Evolutionary conservation across 2,329 filamentous ascomycete genomes (phyloP).

Genomic region (Chrysosporium keratinophilum): DNA sequence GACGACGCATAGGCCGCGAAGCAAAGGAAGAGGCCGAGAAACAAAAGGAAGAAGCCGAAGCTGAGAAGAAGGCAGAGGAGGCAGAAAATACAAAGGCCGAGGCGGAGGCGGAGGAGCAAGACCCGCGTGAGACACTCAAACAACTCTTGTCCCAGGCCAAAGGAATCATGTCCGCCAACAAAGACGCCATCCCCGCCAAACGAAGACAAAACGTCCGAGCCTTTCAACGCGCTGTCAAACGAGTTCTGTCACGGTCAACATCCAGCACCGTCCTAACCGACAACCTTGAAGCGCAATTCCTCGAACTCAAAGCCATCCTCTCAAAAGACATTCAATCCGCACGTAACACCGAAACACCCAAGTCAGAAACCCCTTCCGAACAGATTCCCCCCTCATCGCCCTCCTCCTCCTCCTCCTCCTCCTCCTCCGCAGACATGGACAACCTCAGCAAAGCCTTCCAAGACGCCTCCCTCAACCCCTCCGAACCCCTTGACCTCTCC

Average conservation of each 20-base stretch:
- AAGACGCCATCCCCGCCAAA: conserved; percentile 50
- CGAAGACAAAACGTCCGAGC: conserved; percentile 65
- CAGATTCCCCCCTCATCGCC: no score
- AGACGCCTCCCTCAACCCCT: conserved; percentile 1
- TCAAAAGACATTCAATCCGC: conserved; percentile 8
- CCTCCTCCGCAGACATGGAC: neutral
- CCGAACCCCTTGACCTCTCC: conserved; percentile 29
- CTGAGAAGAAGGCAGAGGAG: conserved; percentile 23
- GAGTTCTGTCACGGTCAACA: conserved; percentile 49
- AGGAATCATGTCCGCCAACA: conserved; percentile 46
- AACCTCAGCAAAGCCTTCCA: conserved; percentile 4
- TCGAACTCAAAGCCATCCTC: conserved; percentile 36
- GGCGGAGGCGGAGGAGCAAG: conserved; percentile 20
- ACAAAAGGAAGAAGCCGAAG: conserved; percentile 24
- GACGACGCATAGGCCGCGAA: conserved; percentile 19
- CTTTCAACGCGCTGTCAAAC: conserved; percentile 57
- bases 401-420: neutral
- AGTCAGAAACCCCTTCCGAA: conserved; percentile 13
- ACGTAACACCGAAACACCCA: neutral
- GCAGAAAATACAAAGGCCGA: conserved; percentile 15
- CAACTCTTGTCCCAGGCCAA: conserved; percentile 49
- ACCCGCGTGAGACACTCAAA: conserved; percentile 42
- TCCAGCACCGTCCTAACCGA: conserved; percentile 36
- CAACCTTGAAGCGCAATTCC: conserved; percentile 47
- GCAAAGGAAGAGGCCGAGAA: conserved; percentile 18